Conservation (phyloP, 2,329 filamentous ascomycete genomes). For the Magnaporthiopsis rhizophila region DNA sequence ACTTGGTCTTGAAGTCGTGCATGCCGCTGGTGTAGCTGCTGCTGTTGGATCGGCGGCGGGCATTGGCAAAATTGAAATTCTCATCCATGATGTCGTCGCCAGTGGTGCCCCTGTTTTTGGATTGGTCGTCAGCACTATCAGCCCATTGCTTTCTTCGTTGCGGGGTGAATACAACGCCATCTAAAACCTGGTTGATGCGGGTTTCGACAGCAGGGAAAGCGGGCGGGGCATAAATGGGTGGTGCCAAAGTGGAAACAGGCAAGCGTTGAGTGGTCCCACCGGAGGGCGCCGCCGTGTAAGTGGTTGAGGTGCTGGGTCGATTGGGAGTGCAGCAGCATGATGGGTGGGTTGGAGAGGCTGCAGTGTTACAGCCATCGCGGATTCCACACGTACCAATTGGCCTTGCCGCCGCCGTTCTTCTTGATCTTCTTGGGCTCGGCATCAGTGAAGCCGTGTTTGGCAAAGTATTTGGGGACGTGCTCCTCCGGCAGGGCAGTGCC, state of each 20-base stretch:
- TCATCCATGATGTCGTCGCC: conserved; percentile 82
- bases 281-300: background rate
- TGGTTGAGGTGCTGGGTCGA: background rate
- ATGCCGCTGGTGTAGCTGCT: conserved; percentile 63
- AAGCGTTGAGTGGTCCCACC: background rate
- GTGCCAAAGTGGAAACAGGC: background rate
- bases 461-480: conserved; percentile 84
- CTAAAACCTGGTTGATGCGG: background rate
- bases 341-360: conserved; percentile 1
- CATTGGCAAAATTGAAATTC: conserved; percentile 74
- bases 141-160: background rate
- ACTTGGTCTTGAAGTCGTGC: conserved; percentile 90
- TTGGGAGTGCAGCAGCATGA: background rate
- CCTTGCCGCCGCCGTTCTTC: conserved; percentile 89
- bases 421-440: conserved; percentile 88
- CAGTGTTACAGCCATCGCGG: background rate
- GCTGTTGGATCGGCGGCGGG: conserved; percentile 88
- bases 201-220: background rate
- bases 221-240: background rate
- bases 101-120: conserved; percentile 59
- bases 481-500: conserved; percentile 63
- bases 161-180: background rate
- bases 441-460: conserved; percentile 74
- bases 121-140: conserved; percentile 13
- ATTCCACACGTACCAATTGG: conserved; percentile 65